Percentiles rank a stretch among this genome's conserved stretches.
phyloP scores from a whole-genome alignment of 257 asterid species.

The Rauvolfia tetraphylla region DNA sequence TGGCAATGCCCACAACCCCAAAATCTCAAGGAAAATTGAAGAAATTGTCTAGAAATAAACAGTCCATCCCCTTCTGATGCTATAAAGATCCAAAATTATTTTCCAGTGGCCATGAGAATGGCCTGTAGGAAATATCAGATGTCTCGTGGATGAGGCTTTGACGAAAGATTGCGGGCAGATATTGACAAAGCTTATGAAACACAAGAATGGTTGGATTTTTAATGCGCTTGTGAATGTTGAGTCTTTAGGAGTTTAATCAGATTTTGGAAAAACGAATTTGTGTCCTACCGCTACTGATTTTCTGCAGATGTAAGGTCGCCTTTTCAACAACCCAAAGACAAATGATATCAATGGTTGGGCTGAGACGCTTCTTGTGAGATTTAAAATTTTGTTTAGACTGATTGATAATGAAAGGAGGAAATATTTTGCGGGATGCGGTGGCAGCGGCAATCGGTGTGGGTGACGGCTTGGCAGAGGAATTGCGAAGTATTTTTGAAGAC shows the following conservation, averaged over 20 bases:
- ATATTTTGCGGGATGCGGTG: constrained; percentile 15
- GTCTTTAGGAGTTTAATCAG: constrained; percentile 55
- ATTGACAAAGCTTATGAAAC: constrained; percentile 61
- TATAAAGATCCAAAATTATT: constrained; percentile 32
- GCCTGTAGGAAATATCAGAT: constrained; percentile 13
- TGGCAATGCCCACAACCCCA: constrained; percentile 30
- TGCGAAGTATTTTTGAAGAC: no score
- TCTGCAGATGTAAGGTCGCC: constrained; percentile 73
- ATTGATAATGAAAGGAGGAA: constrained; percentile 31
- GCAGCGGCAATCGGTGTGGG: background rate
- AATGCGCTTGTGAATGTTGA: constrained; percentile 69
- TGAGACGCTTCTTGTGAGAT: constrained; percentile 44
- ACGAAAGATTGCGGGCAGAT: constrained; percentile 72
- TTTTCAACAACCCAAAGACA: constrained; percentile 77
- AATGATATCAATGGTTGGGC: constrained; percentile 75
- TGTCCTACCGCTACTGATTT: constrained; percentile 61
- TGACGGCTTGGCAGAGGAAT: constrained; percentile 40
- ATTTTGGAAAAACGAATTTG: constrained; percentile 48
- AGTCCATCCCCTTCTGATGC: constrained; percentile 40
- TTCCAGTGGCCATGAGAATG: constrained; percentile 34
- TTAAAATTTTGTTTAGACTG: constrained; percentile 67
- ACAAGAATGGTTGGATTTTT: constrained; percentile 57
- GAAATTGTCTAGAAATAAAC: constrained; percentile 45
- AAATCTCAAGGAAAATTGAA: constrained; percentile 53
- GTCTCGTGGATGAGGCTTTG: constrained; percentile 35